Evolutionary conservation across 2,329 filamentous ascomycete species (phyloP), one percentile per base, ranked within the genome.

Genomic region (Fusarium circinatum): DNA sequence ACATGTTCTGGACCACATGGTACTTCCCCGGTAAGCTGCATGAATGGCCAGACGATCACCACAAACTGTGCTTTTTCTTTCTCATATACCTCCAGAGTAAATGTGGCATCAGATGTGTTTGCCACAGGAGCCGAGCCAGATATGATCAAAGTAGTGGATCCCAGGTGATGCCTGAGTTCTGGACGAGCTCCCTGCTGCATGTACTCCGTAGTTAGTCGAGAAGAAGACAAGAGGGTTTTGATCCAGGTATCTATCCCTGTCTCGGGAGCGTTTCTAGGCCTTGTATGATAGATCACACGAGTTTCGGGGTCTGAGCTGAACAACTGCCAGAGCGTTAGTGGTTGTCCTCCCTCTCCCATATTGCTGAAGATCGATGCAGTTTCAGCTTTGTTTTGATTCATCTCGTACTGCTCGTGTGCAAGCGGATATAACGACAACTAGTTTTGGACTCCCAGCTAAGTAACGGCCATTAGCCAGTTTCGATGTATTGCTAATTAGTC

Each of bases 391-490:
- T 39, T 20, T 47, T 39, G 26, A 36, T 49, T 38, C 36, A 30
- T 38, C 20, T 47, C 39, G 30, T 54, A 58, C 44, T 61, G 65
- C 41, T 73, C 54, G 65, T 39, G 59, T 68, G 63, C 45, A 58
- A 32, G 20, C 39, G 36, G 18, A 60, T 14, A 52, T 34, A 20
- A 34, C 17, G 17, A 51, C 38, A 36, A 60, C 57, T 34, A 62
- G 56, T 45, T 52, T 62, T 61, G 58, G 59, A 42, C 38, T 41
- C 44, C 47, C 47, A 54, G 62, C 44, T 54, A 52, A 34, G 45
- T 57, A 47, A 39, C n/a, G 36, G 48, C 49, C 52, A 61, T 60
- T 47, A 26, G 17, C 26, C 20, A n/a, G 32, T 60, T 70, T 61
- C 51, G 58, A 60, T 64, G 57, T 41, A 26, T 55, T 58, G 60